Base-by-base conservation (phyloP, 805 yeast genomes). In the Cyberlindnera subsufficiens region DNA sequence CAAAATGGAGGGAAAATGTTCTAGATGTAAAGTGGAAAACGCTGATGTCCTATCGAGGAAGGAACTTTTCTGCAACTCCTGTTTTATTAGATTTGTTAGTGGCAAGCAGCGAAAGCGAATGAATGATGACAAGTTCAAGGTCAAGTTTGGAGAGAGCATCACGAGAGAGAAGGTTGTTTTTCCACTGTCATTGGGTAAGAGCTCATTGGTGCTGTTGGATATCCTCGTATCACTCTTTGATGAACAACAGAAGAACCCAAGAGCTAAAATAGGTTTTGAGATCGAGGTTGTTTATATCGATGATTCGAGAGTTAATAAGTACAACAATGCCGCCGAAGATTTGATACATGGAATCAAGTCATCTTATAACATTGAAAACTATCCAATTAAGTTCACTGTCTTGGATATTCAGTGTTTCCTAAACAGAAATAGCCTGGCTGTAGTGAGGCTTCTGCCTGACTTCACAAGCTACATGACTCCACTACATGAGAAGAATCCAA, bases 41-140 rank as follows among this genome's bases (percentile, higher is more conserved):
- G 70, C 81, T 0, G 67, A 65, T 5, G 58, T 78, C 3, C 52
- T 67, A 1, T 71, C 86, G 3, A 63, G 95, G 39, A 80, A 80
- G 47, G 91, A 85, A 55, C 56, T 65, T 15, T 82, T 82, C 45
- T 86, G 95, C 63, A 62, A 67, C 32, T 43, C 49, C 2, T 90
- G 98, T 61, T 91, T 87, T 53, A 57, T 74, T 17, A 72, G 80
- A 45, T 90, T 87, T 58, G 69, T 90, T 31, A 72, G 82, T 44
- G 81, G 86, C 19, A 90, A 90, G 60, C 89, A 86, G 61, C 71
- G 96, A 47, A 85, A 83, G 55, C 84, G 74, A 55, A 79, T 91
- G 88, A 50, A 56, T 6, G 76, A 73, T 49, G 89, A 85, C 13
- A 76, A 71, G 42, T 89, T 75, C 64, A 85, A 86, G 56, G 90